A percentile compares a stretch with the other conserved stretches of the same genome.
These are phyloP conservation scores for Bolboschoenoplectus hybrid DNA, from an alignment of 202 grass and related monocot species.

Conservation along the genomic window DNA sequence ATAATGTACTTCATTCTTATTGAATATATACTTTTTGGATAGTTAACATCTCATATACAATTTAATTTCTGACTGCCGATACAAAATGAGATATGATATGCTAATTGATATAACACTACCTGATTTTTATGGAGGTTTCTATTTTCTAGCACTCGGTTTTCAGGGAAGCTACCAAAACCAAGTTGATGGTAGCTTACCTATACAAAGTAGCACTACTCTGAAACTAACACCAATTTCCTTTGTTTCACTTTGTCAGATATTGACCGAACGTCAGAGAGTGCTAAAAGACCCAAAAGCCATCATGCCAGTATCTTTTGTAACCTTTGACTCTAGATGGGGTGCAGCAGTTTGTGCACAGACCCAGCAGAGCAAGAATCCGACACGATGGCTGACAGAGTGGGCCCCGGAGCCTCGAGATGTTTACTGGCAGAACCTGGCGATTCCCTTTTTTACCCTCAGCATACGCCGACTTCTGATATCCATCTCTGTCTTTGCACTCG, in stretches of 20 bases:
- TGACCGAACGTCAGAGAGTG: conserved; percentile 72
- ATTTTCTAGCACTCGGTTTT: neutral
- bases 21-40: neutral
- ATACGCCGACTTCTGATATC: conserved; percentile 86
- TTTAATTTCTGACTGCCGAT: neutral
- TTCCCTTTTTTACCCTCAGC: conserved; percentile 94
- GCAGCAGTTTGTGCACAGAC: conserved; percentile 95
- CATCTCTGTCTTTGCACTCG: conserved; percentile 68
- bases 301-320: conserved; percentile 93
- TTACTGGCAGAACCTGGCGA: conserved; percentile 92
- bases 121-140: neutral
- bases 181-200: neutral
- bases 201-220: neutral
- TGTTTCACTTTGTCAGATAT: conserved; percentile 59
- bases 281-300: conserved; percentile 84
- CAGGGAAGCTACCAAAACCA: neutral
- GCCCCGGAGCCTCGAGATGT: conserved; percentile 94
- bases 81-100: neutral
- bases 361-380: conserved; percentile 94
- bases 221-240: conserved; percentile 29
- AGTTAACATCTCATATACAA: neutral
- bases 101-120: neutral
- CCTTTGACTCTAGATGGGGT: conserved; percentile 97
- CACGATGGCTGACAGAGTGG: conserved; percentile 87
- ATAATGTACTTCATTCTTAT: neutral